Percentiles rank a stretch among this genome's conserved stretches.
These are phyloP conservation scores for Glycine latifolia DNA, from an alignment of 306 rosid species.

Conservation along the genomic window DNA sequence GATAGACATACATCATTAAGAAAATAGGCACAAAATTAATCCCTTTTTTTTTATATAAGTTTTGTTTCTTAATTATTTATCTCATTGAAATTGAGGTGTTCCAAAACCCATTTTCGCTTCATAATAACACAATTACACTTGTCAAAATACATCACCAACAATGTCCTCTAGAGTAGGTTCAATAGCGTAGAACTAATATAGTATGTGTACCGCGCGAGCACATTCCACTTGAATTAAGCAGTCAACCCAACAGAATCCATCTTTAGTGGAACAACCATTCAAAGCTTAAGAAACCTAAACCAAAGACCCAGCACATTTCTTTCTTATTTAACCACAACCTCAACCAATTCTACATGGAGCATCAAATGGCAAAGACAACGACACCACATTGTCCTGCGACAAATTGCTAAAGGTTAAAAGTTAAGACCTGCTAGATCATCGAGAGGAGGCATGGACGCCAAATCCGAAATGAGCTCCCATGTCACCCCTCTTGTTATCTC, in stretches of 20 bases:
- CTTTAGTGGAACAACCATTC: constrained; percentile 39
- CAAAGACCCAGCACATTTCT: not conserved
- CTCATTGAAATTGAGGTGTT: not conserved
- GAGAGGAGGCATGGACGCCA: not conserved
- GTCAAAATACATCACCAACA: constrained; percentile 45
- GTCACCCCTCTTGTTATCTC: constrained; percentile 54
- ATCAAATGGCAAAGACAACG: not conserved
- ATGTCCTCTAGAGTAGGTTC: not conserved
- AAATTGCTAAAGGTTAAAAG: not conserved
- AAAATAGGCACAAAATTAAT: too few relatives aligned
- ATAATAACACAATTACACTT: constrained; percentile 43
- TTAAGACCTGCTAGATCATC: too few relatives aligned
- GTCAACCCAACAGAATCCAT: constrained; percentile 48
- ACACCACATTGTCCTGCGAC: not conserved
- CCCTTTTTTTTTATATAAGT: too few relatives aligned
- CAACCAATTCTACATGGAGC: not conserved
- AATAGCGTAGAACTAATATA: not conserved
- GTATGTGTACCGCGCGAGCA: constrained; percentile 33
- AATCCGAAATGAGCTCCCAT: constrained; percentile 6
- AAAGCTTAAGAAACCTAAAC: not conserved
- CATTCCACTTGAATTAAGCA: constrained; percentile 45
- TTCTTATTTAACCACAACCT: constrained; percentile 31
- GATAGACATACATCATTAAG: too few relatives aligned
- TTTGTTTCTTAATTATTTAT: not conserved
- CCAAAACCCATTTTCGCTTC: not conserved